Conservation (phyloP, 192 early-diverging fungal genomes). For the Gryganskiella cystojenkinii region DNA sequence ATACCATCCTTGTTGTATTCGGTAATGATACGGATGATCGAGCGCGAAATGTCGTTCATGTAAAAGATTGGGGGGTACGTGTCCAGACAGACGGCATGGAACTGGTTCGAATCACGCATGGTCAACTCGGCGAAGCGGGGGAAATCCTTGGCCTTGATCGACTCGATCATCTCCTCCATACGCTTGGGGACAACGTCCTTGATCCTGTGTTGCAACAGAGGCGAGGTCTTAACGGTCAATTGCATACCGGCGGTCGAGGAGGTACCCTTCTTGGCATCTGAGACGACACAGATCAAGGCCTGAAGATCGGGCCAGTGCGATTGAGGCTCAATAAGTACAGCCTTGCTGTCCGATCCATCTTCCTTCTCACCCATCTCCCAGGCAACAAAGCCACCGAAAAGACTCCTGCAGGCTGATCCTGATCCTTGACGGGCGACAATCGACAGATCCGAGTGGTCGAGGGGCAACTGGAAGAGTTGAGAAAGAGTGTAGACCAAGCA, state of each 20-base stretch:
- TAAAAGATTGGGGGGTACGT: constrained; percentile 99
- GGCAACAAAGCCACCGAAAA: constrained; percentile 98
- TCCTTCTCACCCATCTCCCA: constrained; percentile 90
- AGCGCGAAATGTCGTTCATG: constrained; percentile 94
- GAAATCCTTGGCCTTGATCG: constrained; percentile 88
- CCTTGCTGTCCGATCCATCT: constrained; percentile 90
- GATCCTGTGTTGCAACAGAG: constrained; percentile 87
- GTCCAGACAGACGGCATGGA: constrained; percentile 99
- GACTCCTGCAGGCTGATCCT: constrained; percentile 95
- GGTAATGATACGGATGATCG: constrained; percentile 85
- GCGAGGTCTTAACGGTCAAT: constrained; percentile 92
- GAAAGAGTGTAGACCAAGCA: constrained; percentile 89
- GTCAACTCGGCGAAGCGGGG: constrained; percentile 92
- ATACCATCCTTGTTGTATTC: constrained; percentile 80
- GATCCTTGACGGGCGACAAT: constrained; percentile 94
- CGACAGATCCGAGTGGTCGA: constrained; percentile 81
- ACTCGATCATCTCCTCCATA: constrained; percentile 90
- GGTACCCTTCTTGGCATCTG: constrained; percentile 91
- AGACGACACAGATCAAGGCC: constrained; percentile 94
- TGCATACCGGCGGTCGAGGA: constrained; percentile 98
- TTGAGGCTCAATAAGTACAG: constrained; percentile 91
- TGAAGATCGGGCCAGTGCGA: constrained; percentile 97
- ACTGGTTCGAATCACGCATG: constrained; percentile 99
- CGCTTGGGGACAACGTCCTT: constrained; percentile 86
- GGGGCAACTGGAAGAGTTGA: constrained; percentile 77